Base-by-base conservation (phyloP, 257 asterid species). In the Asclepias syriaca region DNA sequence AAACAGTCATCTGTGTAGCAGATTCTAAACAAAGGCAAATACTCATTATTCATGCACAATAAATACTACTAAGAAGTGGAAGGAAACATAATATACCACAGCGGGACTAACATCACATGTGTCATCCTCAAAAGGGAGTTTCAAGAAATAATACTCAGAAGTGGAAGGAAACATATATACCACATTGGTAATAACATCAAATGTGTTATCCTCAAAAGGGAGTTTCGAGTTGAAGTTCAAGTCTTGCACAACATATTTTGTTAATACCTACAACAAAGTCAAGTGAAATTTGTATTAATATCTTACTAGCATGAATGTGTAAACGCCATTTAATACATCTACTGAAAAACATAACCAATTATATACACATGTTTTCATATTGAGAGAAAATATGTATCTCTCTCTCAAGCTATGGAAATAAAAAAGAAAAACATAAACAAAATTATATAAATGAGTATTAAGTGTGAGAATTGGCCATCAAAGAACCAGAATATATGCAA, bases 181-280 rank as follows among this genome's bases (percentile, higher is more conserved):
- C 89, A 84, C 97, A 71, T 90, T 92, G 19, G 98, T 95, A 55
- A 95, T 88, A 48, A 84, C 96, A 79, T 95, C 96, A 66, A 92
- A 90, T 51, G 92, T 50, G 81, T 82, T 84, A 73, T 95, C 97
- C 75, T 84, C 96, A 70, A 79, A 92, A 55, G 96, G 95, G 82
- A 92, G 94, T 75, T 86, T 92, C 29, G 97, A 95, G 74, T 92
- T 78, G 46, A 84, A 79, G 55, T 92, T 95, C 78, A 95, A 84
- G 82, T 95, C 99, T 86, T 95, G 98, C 87, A 90, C 96, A 54
- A 92, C 78, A 68, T 92, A 88, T 77, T 95, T 97, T 0, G 96
- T 90, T 79, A 95, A 75, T 73, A 90, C 93, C 98, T 95, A 78
- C 85, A 87, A 78, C 73, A 65, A 66, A 59, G 73, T 75, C 65